A percentile compares a stretch with the other conserved stretches of the same genome.
These are phyloP conservation scores for Rhinocladiella similis DNA, from an alignment of 2,329 filamentous ascomycete species.

Conservation along the genomic window DNA sequence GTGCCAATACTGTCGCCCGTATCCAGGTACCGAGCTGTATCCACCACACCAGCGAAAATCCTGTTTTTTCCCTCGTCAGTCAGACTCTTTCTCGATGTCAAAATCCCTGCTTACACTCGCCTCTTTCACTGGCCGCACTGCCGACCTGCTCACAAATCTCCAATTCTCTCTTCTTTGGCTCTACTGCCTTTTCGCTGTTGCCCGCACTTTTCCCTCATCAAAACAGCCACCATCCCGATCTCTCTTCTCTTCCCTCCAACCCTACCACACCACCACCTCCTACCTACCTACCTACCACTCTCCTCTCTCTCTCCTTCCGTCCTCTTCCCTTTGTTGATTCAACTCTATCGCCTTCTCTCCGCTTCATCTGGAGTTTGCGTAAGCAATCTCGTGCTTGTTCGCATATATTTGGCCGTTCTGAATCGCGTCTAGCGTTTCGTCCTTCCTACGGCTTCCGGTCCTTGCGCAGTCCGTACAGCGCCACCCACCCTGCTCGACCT, in stretches of 20 bases:
- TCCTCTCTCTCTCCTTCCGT: slow-evolving; percentile 1
- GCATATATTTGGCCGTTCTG: not conserved
- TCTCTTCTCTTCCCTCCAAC: not conserved
- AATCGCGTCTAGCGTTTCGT: not conserved
- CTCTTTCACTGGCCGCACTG: no score
- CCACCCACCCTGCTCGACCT: slow-evolving; percentile 13
- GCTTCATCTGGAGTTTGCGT: slow-evolving; percentile 15
- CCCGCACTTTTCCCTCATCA: slow-evolving; percentile 12
- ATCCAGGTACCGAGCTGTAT: not conserved
- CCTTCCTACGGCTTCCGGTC: not conserved
- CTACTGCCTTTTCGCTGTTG: not conserved
- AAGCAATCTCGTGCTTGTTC: slow-evolving; percentile 12
- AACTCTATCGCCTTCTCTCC: slow-evolving; percentile 6
- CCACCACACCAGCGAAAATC: not conserved
- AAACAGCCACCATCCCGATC: not conserved
- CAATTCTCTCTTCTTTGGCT: not conserved
- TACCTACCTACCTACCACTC: not conserved
- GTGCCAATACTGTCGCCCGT: not conserved
- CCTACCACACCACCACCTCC: not conserved
- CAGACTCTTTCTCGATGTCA: not conserved
- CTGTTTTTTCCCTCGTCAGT: not conserved
- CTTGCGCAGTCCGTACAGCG: slow-evolving; percentile 1
- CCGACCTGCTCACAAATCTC: slow-evolving; percentile 11
- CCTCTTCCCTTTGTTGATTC: slow-evolving; percentile 5
- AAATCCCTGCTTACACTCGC: not conserved